Base-by-base conservation (phyloP, 345 rosid genomes). In the Turnera subulata region DNA sequence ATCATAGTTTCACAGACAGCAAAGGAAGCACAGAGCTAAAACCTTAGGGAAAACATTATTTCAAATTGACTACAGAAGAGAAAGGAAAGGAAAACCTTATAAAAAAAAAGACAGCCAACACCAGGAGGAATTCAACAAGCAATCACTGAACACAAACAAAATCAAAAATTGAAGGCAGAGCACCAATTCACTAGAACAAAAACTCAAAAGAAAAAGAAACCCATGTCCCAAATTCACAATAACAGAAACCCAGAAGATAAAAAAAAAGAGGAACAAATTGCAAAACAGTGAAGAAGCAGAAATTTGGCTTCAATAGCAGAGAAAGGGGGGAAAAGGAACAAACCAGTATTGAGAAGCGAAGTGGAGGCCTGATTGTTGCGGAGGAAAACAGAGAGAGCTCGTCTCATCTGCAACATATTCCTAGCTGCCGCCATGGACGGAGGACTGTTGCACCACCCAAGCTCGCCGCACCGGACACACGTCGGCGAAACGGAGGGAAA, bases 341-440 rank as follows among this genome's bases (percentile, higher is more conserved):
- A 5, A 72, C 83, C 82, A 38, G 26, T 23, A 21, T 40, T 33
- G 15, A 53, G 39, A 51, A 54, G 51, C 52, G 68, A 54, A 6
- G 21, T 7, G 21, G 6, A 39, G 29, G 51, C 46, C 19, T 38
- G 43, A 54, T 63, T 35, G 40, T 24, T 22, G 15, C 8, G 53
- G 45, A 65, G 12, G 50, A 73, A 22, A 4, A 40, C 49, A 43
- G 79, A 62, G 38, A 75, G 58, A 0, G 66, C n/a, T n/a, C 77
- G 79, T 59, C 65, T 71, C 55, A 69, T 40, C 57, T 50, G 76
- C 24, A 67, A 12, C 43, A 70, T 26, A 44, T 63, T 62, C 64
- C 73, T 51, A 25, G 65, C 55, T 1, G 64, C 72, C 61, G 66
- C 63, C 64, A 56, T 68, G 54, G 55, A 15, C 14, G 20, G 12